A percentile compares a stretch with the other conserved stretches of the same genome.
phyloP scores from a whole-genome alignment of 495 filamentous ascomycete species.

The Aspergillus avenaceus region DNA sequence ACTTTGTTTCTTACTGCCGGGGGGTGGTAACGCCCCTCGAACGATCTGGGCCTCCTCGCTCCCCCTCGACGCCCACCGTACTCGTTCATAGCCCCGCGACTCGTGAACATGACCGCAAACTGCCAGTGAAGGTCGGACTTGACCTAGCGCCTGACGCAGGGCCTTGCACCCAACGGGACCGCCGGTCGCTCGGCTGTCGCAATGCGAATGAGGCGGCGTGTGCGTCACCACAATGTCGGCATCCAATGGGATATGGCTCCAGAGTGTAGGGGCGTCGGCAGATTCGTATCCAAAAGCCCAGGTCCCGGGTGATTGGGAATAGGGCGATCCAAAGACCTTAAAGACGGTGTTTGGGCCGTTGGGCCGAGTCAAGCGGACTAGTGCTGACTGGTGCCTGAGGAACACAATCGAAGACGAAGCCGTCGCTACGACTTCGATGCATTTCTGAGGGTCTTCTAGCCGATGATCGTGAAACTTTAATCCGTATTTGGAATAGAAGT shows the following conservation, averaged over 20 bases:
- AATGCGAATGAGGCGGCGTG: constrained; percentile 44
- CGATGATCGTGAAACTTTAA: constrained; percentile 54
- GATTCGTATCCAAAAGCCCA: constrained; percentile 72
- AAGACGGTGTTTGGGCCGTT: constrained; percentile 63
- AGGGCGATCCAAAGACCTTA: constrained; percentile 74
- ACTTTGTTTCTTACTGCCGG: constrained; percentile 54
- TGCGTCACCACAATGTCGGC: constrained; percentile 47
- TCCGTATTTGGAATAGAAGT: constrained; percentile 57
- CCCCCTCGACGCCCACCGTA: constrained; percentile 26
- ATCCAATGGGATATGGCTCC: constrained; percentile 41
- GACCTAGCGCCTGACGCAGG: constrained; percentile 33
- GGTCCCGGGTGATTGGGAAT: constrained; percentile 54
- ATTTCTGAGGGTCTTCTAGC: constrained; percentile 53
- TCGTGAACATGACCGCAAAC: constrained; percentile 52
- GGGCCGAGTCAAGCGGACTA: constrained; percentile 51
- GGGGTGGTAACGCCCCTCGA: constrained; percentile 20
- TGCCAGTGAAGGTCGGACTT: constrained; percentile 39
- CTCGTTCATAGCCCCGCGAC: constrained; percentile 41
- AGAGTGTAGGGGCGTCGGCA: constrained; percentile 45
- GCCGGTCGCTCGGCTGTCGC: constrained; percentile 31
- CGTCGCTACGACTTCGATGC: constrained; percentile 48
- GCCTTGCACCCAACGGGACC: constrained; percentile 35
- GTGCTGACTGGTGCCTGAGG: constrained; percentile 58
- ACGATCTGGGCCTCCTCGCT: constrained; percentile 1
- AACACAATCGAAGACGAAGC: constrained; percentile 57